These are phyloP conservation scores for Debaryomyces fabryi DNA, from an alignment of 1,139 yeast species.

Conservation along the genomic window DNA sequence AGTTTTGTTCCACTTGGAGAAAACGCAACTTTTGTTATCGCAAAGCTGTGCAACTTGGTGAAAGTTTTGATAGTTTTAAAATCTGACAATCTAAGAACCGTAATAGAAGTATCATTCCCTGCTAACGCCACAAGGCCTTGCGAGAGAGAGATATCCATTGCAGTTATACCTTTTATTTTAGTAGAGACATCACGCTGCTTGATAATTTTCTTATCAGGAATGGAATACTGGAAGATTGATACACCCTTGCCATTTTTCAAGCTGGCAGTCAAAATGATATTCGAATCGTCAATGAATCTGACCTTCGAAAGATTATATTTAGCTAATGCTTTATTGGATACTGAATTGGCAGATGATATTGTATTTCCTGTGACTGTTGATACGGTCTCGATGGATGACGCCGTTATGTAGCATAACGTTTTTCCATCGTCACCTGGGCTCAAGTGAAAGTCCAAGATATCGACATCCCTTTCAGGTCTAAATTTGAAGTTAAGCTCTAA, in stretches of 20 bases:
- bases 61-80: slow-evolving; percentile 54
- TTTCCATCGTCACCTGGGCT: slow-evolving; percentile 49
- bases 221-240: slow-evolving; percentile 46
- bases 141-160: slow-evolving; percentile 55
- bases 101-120: slow-evolving; percentile 73
- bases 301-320: slow-evolving; percentile 56
- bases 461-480: slow-evolving; percentile 20
- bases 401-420: slow-evolving; percentile 59
- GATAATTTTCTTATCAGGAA: slow-evolving; percentile 44
- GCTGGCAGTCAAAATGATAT: slow-evolving; percentile 60
- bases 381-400: slow-evolving; percentile 54
- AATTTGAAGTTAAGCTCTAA: slow-evolving; percentile 39
- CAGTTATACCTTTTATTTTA: slow-evolving; percentile 66
- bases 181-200: slow-evolving; percentile 49
- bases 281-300: slow-evolving; percentile 56
- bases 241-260: slow-evolving; percentile 45
- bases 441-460: slow-evolving; percentile 32
- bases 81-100: slow-evolving; percentile 53
- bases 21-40: slow-evolving; percentile 74
- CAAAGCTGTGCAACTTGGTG: slow-evolving; percentile 72
- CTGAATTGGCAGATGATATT: slow-evolving; percentile 34
- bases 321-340: slow-evolving; percentile 29
- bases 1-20: slow-evolving; percentile 69
- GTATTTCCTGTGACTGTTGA: slow-evolving; percentile 48
- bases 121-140: slow-evolving; percentile 67